Conservation (phyloP, 805 yeast genomes). For the Candida peoriensis region DNA sequence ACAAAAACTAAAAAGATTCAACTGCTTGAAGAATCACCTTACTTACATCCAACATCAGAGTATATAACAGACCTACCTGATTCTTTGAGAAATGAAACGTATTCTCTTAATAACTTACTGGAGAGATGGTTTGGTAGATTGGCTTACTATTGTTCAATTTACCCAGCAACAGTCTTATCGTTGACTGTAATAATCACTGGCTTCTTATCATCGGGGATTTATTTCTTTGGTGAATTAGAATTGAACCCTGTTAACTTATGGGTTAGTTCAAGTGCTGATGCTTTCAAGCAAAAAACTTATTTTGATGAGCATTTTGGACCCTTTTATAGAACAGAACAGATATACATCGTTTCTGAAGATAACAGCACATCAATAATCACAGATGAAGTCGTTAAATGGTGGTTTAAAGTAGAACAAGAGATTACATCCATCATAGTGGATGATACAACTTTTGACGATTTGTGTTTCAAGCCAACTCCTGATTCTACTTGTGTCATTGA, state of each 20-base stretch:
- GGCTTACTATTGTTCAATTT: conserved; percentile 56
- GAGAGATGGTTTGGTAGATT: conserved; percentile 43
- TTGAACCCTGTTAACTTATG: conserved; percentile 79
- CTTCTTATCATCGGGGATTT: conserved; percentile 47
- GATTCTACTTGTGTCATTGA: conserved; percentile 75
- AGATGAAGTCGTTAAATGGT: conserved; percentile 76
- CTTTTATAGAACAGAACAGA: conserved; percentile 83
- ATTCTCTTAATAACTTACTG: conserved; percentile 42
- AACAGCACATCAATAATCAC: conserved; percentile 68
- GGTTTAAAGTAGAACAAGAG: conserved; percentile 73
- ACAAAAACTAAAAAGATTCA: conserved; percentile 23
- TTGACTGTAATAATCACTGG: conserved; percentile 36
- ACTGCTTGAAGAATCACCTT: conserved; percentile 40
- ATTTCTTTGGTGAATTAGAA: conserved; percentile 54
- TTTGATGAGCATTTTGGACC: conserved; percentile 87
- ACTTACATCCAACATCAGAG: conserved; percentile 19
- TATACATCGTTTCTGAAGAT: conserved; percentile 59
- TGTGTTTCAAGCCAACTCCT: conserved; percentile 81
- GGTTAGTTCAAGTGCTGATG: conserved; percentile 79
- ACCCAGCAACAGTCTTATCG: conserved; percentile 50
- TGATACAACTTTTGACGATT: conserved; percentile 43
- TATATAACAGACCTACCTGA: conserved; percentile 7
- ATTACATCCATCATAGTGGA: conserved; percentile 33
- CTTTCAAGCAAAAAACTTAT: conserved; percentile 57
- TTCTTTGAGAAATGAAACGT: conserved; percentile 30